Percentiles rank a stretch among this genome's conserved stretches.
phyloP scores from a whole-genome alignment of 1,284 basidiomycete genomes.

The Ustilago tritici region DNA sequence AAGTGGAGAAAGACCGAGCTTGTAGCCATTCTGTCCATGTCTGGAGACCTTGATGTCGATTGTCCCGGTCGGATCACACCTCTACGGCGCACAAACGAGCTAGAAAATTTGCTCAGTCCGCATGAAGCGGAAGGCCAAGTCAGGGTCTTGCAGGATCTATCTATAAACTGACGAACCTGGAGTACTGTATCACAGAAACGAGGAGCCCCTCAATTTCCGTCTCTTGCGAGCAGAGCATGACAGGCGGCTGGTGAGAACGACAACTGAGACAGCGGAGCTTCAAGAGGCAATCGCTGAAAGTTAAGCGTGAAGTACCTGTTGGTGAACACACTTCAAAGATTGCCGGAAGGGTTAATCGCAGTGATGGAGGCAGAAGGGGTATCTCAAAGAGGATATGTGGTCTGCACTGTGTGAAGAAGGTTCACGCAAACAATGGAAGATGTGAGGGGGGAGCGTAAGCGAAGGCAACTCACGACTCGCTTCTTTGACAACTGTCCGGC shows the following conservation, averaged over 20 bases:
- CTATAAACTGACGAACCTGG: not conserved
- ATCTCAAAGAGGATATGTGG: too few relatives aligned
- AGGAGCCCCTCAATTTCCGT: constrained; percentile 7
- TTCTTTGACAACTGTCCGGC: not conserved
- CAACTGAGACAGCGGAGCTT: not conserved
- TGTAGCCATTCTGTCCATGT: too few relatives aligned
- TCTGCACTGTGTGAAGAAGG: too few relatives aligned
- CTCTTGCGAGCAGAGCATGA: not conserved
- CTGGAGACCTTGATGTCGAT: too few relatives aligned
- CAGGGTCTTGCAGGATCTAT: not conserved
- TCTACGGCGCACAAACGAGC: not conserved
- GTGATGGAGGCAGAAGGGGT: too few relatives aligned
- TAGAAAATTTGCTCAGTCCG: too few relatives aligned
- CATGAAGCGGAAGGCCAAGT: not conserved
- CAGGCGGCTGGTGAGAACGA: not conserved
- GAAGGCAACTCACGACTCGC: not conserved
- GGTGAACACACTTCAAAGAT: not conserved
- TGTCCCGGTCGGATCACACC: too few relatives aligned
- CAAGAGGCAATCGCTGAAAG: not conserved
- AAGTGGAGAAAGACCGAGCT: too few relatives aligned
- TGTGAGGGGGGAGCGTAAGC: too few relatives aligned
- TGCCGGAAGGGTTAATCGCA: not conserved
- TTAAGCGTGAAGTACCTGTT: too few relatives aligned
- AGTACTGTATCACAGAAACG: not conserved
- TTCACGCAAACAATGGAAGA: too few relatives aligned